Conservation (phyloP, 352 stramenopile species). For the Phytopythium litorale region DNA sequence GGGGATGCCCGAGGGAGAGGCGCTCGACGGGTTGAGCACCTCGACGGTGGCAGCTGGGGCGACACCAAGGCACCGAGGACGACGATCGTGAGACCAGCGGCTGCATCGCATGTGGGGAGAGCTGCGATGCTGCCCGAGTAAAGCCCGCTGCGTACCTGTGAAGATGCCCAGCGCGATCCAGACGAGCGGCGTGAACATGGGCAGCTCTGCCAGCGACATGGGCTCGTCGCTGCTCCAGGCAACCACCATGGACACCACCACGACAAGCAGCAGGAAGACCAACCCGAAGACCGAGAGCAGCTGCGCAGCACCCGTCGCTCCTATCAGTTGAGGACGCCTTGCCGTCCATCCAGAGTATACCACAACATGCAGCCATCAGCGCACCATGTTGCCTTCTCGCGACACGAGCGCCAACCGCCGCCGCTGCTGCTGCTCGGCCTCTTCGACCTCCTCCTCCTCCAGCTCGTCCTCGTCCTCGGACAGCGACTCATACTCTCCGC, state of each 20-base stretch:
- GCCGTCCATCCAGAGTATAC: neutral
- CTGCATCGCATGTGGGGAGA: neutral
- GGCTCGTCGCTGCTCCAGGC: slow-evolving; percentile 50
- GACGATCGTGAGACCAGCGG: neutral
- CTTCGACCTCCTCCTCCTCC: slow-evolving; percentile 16
- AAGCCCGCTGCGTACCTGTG: slow-evolving; percentile 27
- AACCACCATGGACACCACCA: slow-evolving; percentile 49
- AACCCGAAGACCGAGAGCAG: slow-evolving; percentile 67
- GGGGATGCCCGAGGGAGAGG: neutral
- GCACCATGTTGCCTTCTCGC: slow-evolving; percentile 50
- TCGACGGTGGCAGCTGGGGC: slow-evolving; percentile 10
- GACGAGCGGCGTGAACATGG: slow-evolving; percentile 78
- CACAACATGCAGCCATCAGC: neutral
- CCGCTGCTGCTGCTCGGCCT: slow-evolving; percentile 39
- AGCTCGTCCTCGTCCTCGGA: slow-evolving; percentile 38
- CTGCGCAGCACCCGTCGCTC: slow-evolving; percentile 17
- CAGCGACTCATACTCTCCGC: slow-evolving; percentile 35
- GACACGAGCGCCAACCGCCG: slow-evolving; percentile 40
- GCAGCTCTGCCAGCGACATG: slow-evolving; percentile 38
- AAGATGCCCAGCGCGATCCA: slow-evolving; percentile 81
- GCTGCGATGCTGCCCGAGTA: neutral
- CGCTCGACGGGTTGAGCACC: slow-evolving; percentile 9
- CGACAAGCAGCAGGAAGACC: slow-evolving; percentile 65
- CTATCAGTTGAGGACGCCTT: neutral
- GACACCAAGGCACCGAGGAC: neutral